Base-by-base conservation (phyloP, 2,329 filamentous ascomycete genomes). In the Camptophora hylomeconis region DNA sequence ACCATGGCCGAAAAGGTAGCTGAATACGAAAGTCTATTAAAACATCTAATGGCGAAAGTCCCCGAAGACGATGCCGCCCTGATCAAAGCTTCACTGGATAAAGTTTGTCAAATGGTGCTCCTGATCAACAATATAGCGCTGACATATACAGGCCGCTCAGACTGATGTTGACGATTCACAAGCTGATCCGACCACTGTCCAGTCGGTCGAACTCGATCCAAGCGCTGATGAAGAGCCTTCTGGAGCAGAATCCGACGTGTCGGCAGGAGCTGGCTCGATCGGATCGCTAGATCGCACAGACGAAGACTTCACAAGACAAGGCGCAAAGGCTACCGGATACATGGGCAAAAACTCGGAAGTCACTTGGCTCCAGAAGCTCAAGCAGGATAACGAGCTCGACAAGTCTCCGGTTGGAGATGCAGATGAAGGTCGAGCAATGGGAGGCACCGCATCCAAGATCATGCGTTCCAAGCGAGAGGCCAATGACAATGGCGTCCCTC, bases 301-400 rank as follows among this genome's bases (percentile, higher is more conserved):
- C 26, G 57, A 61, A 38, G 58, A 62, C 24, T 42, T 59, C 26
- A 56, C 57, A 12, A 48, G 53, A 24, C 48, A 52, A 36, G 37
- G 46, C 21, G 45, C 52, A 2, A 42, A 53, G 30, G 49, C 52
- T 5, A 60, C 54, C 2, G 55, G 57, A 2, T 61, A 54, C 35
- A 54, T 58, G 46, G 58, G 58, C 3, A 61, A 61, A 34, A 59
- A 58, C 21, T 61, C 58, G 1, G 57, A 61, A 30, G 41, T 60
- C 9, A 60, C 52, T 9, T 62, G 58, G 58, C 51, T 61, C 41
- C 57, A 61, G 35, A 48, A 54, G 20, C 35, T 61, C 14, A 50
- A 49, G 5, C 47, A 53, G 41, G 46, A 44, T 51, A 60, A 45
- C 47, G 53, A 33, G 47, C 51, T 20, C 43, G 57, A 39, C 42